Base-by-base conservation (phyloP, 306 rosid species). In the Trifolium repens region DNA sequence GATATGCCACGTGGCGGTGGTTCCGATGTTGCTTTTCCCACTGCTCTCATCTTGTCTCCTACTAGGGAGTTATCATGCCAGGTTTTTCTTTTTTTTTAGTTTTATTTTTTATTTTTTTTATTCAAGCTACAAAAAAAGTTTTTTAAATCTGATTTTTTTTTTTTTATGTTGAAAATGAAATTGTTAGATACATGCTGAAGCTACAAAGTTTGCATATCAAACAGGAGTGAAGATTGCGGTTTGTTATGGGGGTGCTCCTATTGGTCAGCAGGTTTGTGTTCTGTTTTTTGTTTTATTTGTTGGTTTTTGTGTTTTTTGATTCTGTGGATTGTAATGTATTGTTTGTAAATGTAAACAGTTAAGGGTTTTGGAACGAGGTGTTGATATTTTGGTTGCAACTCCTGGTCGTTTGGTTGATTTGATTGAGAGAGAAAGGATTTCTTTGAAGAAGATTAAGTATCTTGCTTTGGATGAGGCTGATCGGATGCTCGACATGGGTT, bases 401-500 rank as follows among this genome's bases (percentile, higher is more conserved):
- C 96, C 98, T 5, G 98, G 98, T 47, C 81, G 98, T 16, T 89
- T 93, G 84, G 94, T 87, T 17, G 98, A 93, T 85, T 66, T 93
- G 65, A 86, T 90, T 8, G 98, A 93, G 80, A 86, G 94, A 67
- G 90, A 86, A 24, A 90, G 89, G 76, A 92, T 93, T 69, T 87
- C 91, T 0, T 77, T 93, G 11, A 42, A 46, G 74, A 86, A 60
- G 86, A 86, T 90, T 15, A 81, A 76, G 30, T 86, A 81, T 78
- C 85, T 93, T 76, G 98, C 92, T 0, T 84, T 93, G 60, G 98
- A 93, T 35, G 96, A 93, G 79, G 98, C 98, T 2, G 98, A 93
- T 73, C 85, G 98, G 16, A 93, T 93, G 98, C 74, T 93, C 71
- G 96, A 93, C 74, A 93, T 93, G 96, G 98, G 98, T 5, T 93